Evolutionary conservation across 305 asterid genomes (phyloP), one percentile per base, ranked within the genome.

Genomic region (Fraxinus sp.): DNA sequence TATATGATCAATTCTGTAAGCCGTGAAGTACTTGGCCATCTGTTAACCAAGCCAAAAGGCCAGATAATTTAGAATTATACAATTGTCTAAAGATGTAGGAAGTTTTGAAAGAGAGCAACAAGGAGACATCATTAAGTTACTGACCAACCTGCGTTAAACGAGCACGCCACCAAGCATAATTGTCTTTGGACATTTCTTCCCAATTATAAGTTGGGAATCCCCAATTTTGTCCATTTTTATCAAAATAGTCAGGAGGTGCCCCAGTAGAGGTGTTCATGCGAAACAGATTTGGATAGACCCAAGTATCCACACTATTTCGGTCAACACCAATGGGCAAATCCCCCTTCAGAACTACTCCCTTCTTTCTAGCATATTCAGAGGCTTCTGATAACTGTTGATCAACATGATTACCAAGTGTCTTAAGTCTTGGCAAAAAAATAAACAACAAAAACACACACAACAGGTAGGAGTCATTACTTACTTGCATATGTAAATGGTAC

Each of bases 171-270:
- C 99, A 96, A 74, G 88, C 97, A 88, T 96, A 96, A 87, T 96
- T 94, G 84, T 96, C 99, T 86, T 93, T 96, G 10, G 98, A 96
- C 99, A 96, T 96, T 87, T 96, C 99, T 90, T 96, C 99, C 99
- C 99, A 96, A 87, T 96, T 96, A 85, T 96, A 96, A 75, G 98
- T 96, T 37, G 99, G 99, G 87, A 96, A 96, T 20, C 99, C 99
- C 99, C 99, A 96, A 81, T 96, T 96, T 81, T 96, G 99, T 55
- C 99, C 99, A n/a, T 96, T 96, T 90, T 96, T 96, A 87, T 96
- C 99, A 43, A 96, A 96, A 90, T 94, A 96, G 78, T 96, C 99
- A 1, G 99, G 99, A 37, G 99, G 99, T 10, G 99, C 99, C 68
- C 99, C 99, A 26, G 99, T 96, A 16, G 99, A 90, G 84, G 99